A percentile compares a stretch with the other conserved stretches of the same genome.
phyloP scores from a whole-genome alignment of 306 rosid species.

The Lathyrus aphaca region DNA sequence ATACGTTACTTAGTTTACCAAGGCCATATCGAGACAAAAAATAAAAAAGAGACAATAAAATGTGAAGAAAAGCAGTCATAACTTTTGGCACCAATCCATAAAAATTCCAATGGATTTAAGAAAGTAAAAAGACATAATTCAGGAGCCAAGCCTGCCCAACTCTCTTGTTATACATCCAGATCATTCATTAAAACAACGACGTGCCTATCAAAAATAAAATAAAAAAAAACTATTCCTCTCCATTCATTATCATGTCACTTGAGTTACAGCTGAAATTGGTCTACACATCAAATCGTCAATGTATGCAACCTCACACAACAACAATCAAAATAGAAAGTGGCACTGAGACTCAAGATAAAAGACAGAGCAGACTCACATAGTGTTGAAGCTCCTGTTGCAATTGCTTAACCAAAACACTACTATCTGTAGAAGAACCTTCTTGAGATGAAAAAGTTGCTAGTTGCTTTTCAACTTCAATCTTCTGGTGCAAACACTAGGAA shows the following conservation, averaged over 20 bases:
- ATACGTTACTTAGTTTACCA: slow-evolving; percentile 21
- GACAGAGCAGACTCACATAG: slow-evolving; percentile 61
- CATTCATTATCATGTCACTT: slow-evolving; percentile 14
- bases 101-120: not conserved
- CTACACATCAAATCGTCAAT: slow-evolving; percentile 30
- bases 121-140: slow-evolving; percentile 4
- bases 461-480: slow-evolving; percentile 77
- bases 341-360: slow-evolving; percentile 17
- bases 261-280: slow-evolving; percentile 19
- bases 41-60: slow-evolving; percentile 6
- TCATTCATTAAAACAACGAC: slow-evolving; percentile 24
- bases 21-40: not conserved
- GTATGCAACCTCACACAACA: slow-evolving; percentile 28
- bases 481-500: slow-evolving; percentile 75
- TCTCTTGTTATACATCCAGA: slow-evolving; percentile 2
- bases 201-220: not conserved
- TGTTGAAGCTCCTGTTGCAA: slow-evolving; percentile 85
- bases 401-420: slow-evolving; percentile 65
- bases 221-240: slow-evolving; percentile 9
- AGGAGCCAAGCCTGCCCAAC: slow-evolving; percentile 19
- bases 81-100: slow-evolving; percentile 18
- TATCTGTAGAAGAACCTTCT: slow-evolving; percentile 55
- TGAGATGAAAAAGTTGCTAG: slow-evolving; percentile 62
- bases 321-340: slow-evolving; percentile 26
- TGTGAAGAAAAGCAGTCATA: slow-evolving; percentile 14